phyloP scores from a whole-genome alignment of 495 filamentous ascomycete species.

The Podospora pseudopauciseta region DNA sequence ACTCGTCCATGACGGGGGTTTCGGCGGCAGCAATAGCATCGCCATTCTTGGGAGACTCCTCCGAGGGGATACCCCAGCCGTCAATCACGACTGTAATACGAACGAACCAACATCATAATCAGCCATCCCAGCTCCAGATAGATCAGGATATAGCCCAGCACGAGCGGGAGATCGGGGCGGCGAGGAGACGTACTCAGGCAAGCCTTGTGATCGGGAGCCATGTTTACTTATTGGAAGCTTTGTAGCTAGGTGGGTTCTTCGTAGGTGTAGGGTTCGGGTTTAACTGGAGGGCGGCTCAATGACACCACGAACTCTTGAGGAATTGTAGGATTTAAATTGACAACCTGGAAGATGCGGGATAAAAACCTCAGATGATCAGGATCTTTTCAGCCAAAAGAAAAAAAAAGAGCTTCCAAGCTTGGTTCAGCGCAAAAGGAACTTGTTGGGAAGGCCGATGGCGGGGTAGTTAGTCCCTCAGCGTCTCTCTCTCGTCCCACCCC shows the following conservation, averaged over 20 bases:
- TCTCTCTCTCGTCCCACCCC: constrained; percentile 13
- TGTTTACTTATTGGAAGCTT: constrained; percentile 30
- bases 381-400: not conserved
- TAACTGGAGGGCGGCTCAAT: not conserved
- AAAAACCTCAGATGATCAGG: constrained; percentile 9
- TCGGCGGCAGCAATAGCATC: constrained; percentile 92
- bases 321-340: not conserved
- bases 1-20: constrained; percentile 63
- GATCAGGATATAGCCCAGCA: constrained; percentile 44
- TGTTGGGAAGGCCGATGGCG: constrained; percentile 26
- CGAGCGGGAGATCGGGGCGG: constrained; percentile 43
- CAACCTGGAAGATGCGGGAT: constrained; percentile 22
- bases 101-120: constrained; percentile 47
- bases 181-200: constrained; percentile 72
- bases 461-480: constrained; percentile 17
- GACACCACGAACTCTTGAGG: not conserved
- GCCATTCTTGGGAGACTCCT: constrained; percentile 72
- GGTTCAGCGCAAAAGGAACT: constrained; percentile 17
- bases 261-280: not conserved
- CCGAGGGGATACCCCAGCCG: constrained; percentile 89
- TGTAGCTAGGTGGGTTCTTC: constrained; percentile 3
- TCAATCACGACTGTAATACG: constrained; percentile 79
- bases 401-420: not conserved
- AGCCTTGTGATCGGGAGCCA: constrained; percentile 88
- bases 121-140: constrained; percentile 54